A percentile compares a stretch with the other conserved stretches of the same genome.
These are phyloP conservation scores for Alternaria atra DNA, from an alignment of 2,329 filamentous ascomycete genomes.

Conservation along the genomic window DNA sequence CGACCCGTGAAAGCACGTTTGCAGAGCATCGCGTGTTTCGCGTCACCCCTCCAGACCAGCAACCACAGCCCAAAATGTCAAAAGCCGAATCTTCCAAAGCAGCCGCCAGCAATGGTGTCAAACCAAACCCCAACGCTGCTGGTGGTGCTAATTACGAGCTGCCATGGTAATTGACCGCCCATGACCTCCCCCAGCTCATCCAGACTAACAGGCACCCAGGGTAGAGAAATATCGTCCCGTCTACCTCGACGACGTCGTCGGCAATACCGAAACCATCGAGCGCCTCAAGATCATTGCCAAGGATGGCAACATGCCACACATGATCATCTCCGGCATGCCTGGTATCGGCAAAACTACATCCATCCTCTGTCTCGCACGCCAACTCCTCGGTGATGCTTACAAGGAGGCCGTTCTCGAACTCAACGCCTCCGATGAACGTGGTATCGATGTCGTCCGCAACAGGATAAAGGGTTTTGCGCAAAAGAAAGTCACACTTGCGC, in stretches of 20 bases:
- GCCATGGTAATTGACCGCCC: conserved; percentile 69
- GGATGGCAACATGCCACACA: conserved; percentile 98
- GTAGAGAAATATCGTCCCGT: conserved; percentile 98
- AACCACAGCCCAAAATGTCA: conserved; percentile 51
- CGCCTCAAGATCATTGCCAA: conserved; percentile 97
- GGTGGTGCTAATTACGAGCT: conserved; percentile 71
- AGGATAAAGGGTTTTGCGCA: conserved; percentile 98
- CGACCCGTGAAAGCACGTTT: conserved; percentile 34
- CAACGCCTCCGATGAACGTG: conserved; percentile 95
- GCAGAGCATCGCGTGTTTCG: conserved; percentile 26
- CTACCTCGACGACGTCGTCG: conserved; percentile 95
- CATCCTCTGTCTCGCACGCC: conserved; percentile 88
- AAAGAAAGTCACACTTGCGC: conserved; percentile 95
- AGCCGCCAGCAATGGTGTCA: conserved; percentile 55
- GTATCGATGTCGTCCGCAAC: conserved; percentile 96
- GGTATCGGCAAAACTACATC: conserved; percentile 99
- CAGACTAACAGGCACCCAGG: conserved; percentile 63
- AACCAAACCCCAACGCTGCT: conserved; percentile 51
- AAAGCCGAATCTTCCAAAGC: conserved; percentile 61
- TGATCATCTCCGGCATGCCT: conserved; percentile 99
- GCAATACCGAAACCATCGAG: conserved; percentile 97
- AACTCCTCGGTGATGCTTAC: conserved; percentile 90
- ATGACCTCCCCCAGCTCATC: not conserved
- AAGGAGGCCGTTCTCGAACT: conserved; percentile 97
- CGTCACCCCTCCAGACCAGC: conserved; percentile 33